phyloP scores from a whole-genome alignment of 2,329 filamentous ascomycete species.

The Sarocladium strictum region DNA sequence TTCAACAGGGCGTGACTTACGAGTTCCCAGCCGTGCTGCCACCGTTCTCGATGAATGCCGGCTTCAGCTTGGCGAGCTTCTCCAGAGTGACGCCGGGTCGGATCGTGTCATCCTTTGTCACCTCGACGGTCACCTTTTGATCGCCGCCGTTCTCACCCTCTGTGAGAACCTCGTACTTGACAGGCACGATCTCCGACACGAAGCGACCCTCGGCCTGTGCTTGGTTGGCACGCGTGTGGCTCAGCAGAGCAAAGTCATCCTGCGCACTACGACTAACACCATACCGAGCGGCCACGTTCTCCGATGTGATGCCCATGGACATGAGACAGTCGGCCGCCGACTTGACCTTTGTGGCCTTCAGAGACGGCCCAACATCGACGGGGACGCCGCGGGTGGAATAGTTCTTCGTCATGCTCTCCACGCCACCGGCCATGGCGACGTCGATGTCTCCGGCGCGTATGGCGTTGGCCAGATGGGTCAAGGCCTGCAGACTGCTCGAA shows the following conservation, averaged over 20 bases:
- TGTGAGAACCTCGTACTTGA: slow-evolving; percentile 63
- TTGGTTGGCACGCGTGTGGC: slow-evolving; percentile 64
- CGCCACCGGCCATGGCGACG: slow-evolving; percentile 76
- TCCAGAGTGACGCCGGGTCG: slow-evolving; percentile 61
- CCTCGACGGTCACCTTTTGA: slow-evolving; percentile 47
- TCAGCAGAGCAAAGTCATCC: slow-evolving; percentile 72
- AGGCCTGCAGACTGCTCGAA: slow-evolving; percentile 68
- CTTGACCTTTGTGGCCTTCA: slow-evolving; percentile 56
- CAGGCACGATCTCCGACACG: slow-evolving; percentile 72
- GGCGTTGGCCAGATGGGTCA: slow-evolving; percentile 66
- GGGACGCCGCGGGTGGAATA: slow-evolving; percentile 84
- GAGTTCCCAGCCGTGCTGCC: slow-evolving; percentile 80
- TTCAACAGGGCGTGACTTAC: too few species aligned
- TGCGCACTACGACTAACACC: slow-evolving; percentile 68
- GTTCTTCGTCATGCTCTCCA: slow-evolving; percentile 95
- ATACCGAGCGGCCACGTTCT: slow-evolving; percentile 81
- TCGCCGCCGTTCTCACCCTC: slow-evolving; percentile 55
- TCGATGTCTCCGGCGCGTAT: slow-evolving; percentile 69
- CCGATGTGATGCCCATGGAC: slow-evolving; percentile 86
- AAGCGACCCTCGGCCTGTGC: slow-evolving; percentile 68
- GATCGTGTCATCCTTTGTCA: slow-evolving; percentile 86
- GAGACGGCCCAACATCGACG: slow-evolving; percentile 67
- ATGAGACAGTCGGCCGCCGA: slow-evolving; percentile 84
- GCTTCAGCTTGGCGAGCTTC: slow-evolving; percentile 72
- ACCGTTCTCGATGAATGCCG: slow-evolving; percentile 72